Evolutionary conservation across 2,329 filamentous ascomycete genomes (phyloP).

Genomic region (Colletotrichum tanaceti): DNA sequence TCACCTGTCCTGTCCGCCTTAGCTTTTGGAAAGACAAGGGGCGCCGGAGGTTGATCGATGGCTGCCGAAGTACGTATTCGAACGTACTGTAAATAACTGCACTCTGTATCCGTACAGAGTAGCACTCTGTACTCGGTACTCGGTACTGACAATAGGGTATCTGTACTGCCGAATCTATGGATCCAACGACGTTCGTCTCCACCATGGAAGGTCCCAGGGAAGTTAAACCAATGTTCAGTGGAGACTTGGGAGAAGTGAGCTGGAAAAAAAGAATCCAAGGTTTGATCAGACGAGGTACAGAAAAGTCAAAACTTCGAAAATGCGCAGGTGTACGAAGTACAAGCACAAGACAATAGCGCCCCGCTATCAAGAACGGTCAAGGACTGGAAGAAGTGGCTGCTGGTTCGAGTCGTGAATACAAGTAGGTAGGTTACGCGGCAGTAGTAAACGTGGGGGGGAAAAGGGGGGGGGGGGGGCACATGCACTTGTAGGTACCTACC

Average conservation of each 20-base stretch:
- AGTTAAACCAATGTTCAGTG: background rate
- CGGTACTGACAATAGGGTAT: no score
- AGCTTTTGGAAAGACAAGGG: constrained; percentile 31
- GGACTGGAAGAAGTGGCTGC: constrained; percentile 12
- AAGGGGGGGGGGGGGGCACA: background rate
- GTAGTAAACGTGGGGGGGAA: background rate
- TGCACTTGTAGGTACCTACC: background rate
- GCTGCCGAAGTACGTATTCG: constrained; percentile 11
- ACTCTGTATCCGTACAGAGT: no score
- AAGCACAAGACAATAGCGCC: constrained; percentile 14
- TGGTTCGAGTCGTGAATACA: constrained; percentile 7
- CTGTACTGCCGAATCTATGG: constrained; percentile 5
- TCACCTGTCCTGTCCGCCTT: constrained; percentile 27
- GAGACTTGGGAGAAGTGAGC: constrained; percentile 1
- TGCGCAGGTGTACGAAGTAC: constrained; percentile 4
- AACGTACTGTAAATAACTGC: background rate
- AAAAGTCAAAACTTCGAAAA: background rate
- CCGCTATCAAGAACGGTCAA: constrained; percentile 14
- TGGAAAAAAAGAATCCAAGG: background rate
- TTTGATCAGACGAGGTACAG: constrained; percentile 24
- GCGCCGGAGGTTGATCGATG: constrained; percentile 12
- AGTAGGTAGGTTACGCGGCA: background rate
- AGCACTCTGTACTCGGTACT: no score
- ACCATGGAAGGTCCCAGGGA: background rate
- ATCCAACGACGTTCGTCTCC: constrained; percentile 3